Percentiles rank a stretch among this genome's conserved stretches.
These are phyloP conservation scores for Cyclotella kingstonii DNA, from an alignment of 108 stramenopile species.

Conservation along the genomic window DNA sequence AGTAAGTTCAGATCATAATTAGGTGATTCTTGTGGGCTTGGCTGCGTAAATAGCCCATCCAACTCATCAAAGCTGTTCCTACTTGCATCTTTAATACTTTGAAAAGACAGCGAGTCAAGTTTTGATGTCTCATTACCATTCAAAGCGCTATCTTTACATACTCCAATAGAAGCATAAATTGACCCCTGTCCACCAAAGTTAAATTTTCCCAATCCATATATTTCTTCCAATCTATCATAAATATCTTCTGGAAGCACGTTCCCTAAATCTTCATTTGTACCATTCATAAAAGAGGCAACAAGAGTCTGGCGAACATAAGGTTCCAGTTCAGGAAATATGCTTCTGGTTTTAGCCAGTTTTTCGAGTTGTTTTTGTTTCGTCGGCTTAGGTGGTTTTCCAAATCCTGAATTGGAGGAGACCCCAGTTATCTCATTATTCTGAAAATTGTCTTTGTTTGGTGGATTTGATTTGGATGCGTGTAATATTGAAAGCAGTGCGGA, in stretches of 20 bases:
- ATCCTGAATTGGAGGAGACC: too few relatives aligned
- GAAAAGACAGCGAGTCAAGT: slow-evolving; percentile 49
- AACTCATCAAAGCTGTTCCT: slow-evolving; percentile 17
- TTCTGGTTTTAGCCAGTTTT: background rate
- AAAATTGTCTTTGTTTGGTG: background rate
- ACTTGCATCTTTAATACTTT: slow-evolving; percentile 41
- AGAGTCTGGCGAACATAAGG: slow-evolving; percentile 54
- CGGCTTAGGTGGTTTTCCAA: slow-evolving; percentile 8
- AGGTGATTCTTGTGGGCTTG: background rate
- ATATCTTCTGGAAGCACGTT: slow-evolving; percentile 59
- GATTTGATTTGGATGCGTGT: slow-evolving; percentile 1
- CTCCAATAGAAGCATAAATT: slow-evolving; percentile 29
- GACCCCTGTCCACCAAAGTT: slow-evolving; percentile 54
- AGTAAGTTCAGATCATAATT: slow-evolving; percentile 29
- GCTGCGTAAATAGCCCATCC: slow-evolving; percentile 2
- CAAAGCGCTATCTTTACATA: background rate
- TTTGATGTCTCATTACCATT: slow-evolving; percentile 3
- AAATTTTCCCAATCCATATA: slow-evolving; percentile 80
- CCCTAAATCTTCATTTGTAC: slow-evolving; percentile 9
- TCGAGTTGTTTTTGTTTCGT: background rate
- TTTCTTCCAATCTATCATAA: slow-evolving; percentile 77
- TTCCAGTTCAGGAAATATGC: slow-evolving; percentile 70
- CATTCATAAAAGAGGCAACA: slow-evolving; percentile 39
- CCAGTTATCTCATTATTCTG: too few relatives aligned
- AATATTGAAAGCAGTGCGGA: background rate